Conservation (phyloP, 2,329 filamentous ascomycete genomes). For the Claviceps lovelessii region DNA sequence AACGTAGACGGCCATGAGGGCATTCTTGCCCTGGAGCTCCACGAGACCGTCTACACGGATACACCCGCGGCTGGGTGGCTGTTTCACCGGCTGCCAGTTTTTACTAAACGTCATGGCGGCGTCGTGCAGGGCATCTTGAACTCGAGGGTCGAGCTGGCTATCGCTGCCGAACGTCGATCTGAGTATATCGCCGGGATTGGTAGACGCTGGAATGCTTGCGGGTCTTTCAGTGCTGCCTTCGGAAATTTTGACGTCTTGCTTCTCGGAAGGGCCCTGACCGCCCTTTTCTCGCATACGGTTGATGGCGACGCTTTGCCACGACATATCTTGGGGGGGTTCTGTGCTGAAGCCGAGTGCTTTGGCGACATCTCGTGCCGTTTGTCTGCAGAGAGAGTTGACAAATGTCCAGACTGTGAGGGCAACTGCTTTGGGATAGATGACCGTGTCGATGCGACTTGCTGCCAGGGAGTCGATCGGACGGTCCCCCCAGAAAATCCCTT, state of each 20-base stretch:
- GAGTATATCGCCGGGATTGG: conserved; percentile 13
- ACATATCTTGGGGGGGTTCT: conserved; percentile 13
- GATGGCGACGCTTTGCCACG: conserved; percentile 19
- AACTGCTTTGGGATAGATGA: conserved; percentile 39
- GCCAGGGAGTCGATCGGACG: conserved; percentile 33
- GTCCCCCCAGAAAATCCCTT: conserved; percentile 32
- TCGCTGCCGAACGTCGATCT: conserved; percentile 13
- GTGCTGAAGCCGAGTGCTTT: conserved; percentile 30
- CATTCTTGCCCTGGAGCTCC: conserved; percentile 32
- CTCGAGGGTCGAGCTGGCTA: conserved; percentile 20
- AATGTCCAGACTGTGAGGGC: conserved; percentile 39
- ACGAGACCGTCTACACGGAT: conserved; percentile 40
- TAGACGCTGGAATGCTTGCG: conserved; percentile 11
- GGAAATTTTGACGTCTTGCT: conserved; percentile 12
- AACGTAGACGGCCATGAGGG: conserved; percentile 36
- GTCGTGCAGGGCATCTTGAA: conserved; percentile 19
- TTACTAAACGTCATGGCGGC: conserved; percentile 24
- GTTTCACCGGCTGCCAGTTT: conserved; percentile 31
- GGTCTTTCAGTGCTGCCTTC: conserved; percentile 13
- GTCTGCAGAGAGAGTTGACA: conserved; percentile 29
- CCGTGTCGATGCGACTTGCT: conserved; percentile 31
- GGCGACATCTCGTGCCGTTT: conserved; percentile 29
- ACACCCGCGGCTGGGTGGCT: conserved; percentile 34
- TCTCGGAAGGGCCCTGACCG: conserved; percentile 10
- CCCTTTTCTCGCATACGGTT: conserved; percentile 15